Evolutionary conservation across 306 rosid genomes (phyloP).

Genomic region (Lotus japonicus): DNA sequence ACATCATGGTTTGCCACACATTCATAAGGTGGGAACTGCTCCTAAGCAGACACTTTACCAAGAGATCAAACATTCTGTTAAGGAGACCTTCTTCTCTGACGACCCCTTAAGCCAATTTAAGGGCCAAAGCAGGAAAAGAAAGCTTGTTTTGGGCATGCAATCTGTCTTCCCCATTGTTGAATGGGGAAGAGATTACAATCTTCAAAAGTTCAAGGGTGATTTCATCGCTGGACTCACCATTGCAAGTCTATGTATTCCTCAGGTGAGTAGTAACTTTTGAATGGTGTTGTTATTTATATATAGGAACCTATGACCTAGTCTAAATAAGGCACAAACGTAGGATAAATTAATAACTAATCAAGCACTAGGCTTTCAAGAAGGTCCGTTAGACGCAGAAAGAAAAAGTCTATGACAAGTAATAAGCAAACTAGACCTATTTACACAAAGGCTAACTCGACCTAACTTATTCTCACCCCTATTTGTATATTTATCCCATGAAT

Average conservation of each 20-base stretch:
- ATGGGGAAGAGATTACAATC: constrained; percentile 47
- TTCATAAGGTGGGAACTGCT: constrained; percentile 34
- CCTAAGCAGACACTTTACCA: constrained; percentile 28
- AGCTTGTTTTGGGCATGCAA: constrained; percentile 36
- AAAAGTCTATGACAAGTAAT: no score
- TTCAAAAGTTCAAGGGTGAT: constrained; percentile 49
- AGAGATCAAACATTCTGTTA: constrained; percentile 23
- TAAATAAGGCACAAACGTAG: no score
- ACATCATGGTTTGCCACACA: constrained; percentile 11
- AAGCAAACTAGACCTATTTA: no score
- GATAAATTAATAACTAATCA: no score
- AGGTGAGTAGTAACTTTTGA: constrained; percentile 37
- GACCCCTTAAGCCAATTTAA: constrained; percentile 43
- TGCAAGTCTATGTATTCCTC: constrained; percentile 85
- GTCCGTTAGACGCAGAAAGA: no score
- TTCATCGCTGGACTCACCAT: constrained; percentile 58
- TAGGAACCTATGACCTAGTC: no score
- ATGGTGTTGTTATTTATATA: no score
- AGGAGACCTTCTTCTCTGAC: constrained; percentile 43
- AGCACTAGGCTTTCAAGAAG: no score
- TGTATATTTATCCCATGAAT: not conserved
- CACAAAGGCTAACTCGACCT: no score
- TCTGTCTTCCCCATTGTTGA: constrained; percentile 50
- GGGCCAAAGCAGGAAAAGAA: constrained; percentile 23
- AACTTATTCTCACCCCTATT: no score